These are phyloP conservation scores for Raffaelea arxii DNA, from an alignment of 2,329 filamentous ascomycete genomes.

Conservation along the genomic window DNA sequence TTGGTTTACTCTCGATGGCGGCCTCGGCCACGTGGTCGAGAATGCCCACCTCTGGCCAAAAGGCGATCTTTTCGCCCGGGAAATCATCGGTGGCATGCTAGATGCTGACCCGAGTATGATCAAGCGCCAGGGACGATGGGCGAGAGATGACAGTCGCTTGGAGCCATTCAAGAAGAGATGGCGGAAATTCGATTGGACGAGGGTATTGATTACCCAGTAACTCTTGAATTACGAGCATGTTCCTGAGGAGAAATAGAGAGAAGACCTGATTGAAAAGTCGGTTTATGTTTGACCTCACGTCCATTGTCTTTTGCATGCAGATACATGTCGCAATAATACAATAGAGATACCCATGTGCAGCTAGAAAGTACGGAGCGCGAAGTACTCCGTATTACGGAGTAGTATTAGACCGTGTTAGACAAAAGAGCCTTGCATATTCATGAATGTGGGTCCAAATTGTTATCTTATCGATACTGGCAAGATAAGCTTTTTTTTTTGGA, in stretches of 20 bases:
- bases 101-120: conserved; percentile 73
- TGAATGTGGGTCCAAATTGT: too few relatives aligned
- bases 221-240: too few relatives aligned
- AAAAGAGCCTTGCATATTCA: too few relatives aligned
- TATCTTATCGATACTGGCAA: not conserved
- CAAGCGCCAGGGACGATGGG: conserved; percentile 86
- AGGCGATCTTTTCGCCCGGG: conserved; percentile 86
- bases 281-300: too few relatives aligned
- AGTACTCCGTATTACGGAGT: not conserved
- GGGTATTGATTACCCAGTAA: conserved; percentile 46
- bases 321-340: too few relatives aligned
- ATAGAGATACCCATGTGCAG: too few relatives aligned
- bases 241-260: too few relatives aligned
- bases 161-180: conserved; percentile 77
- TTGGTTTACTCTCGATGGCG: conserved; percentile 90
- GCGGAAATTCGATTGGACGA: conserved; percentile 86
- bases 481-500: too few relatives aligned
- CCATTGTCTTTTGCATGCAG: too few relatives aligned
- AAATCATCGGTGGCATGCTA: conserved; percentile 86
- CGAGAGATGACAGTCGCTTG: conserved; percentile 55
- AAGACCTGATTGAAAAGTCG: too few relatives aligned
- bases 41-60: conserved; percentile 76
- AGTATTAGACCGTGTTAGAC: not conserved
- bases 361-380: too few relatives aligned
- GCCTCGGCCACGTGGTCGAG: conserved; percentile 86